Conservation (phyloP, 179 eudicot genomes). For the Drosera spatulata region DNA sequence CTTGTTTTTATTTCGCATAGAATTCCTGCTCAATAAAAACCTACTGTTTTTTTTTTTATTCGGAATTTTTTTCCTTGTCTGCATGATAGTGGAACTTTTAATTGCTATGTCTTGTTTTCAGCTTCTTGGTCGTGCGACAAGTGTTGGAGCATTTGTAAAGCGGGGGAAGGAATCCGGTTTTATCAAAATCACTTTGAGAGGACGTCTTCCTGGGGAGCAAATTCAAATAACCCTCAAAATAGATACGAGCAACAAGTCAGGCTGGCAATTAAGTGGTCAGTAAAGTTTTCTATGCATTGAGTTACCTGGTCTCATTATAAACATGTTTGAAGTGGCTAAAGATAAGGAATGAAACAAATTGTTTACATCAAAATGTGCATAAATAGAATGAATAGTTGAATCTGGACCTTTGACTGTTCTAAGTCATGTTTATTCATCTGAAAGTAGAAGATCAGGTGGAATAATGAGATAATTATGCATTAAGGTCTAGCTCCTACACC, state of each 20-base stretch:
- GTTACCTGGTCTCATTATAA: no score
- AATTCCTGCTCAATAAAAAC: no score
- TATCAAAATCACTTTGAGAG: constrained; percentile 68
- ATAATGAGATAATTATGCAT: no score
- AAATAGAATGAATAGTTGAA: no score
- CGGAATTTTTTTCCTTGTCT: neutral
- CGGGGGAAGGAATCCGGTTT: constrained; percentile 84
- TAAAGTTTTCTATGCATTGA: neutral
- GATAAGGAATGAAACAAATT: no score
- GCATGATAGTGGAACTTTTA: neutral
- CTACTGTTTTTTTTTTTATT: neutral
- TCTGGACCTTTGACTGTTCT: no score
- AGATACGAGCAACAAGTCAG: constrained; percentile 79
- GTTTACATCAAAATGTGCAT: no score
- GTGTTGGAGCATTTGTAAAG: constrained; percentile 84
- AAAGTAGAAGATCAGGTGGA: no score
- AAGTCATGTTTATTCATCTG: no score
- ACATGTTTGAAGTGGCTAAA: no score
- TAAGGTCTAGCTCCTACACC: no score
- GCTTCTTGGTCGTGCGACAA: constrained; percentile 89
- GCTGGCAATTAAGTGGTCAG: constrained; percentile 80
- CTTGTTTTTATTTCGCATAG: no score
- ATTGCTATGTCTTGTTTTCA: constrained; percentile 23
- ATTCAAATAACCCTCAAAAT: constrained; percentile 62
- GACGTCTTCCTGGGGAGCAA: constrained; percentile 33